phyloP scores from a whole-genome alignment of 2,329 filamentous ascomycete species.

The Cladophialophora bantiana region DNA sequence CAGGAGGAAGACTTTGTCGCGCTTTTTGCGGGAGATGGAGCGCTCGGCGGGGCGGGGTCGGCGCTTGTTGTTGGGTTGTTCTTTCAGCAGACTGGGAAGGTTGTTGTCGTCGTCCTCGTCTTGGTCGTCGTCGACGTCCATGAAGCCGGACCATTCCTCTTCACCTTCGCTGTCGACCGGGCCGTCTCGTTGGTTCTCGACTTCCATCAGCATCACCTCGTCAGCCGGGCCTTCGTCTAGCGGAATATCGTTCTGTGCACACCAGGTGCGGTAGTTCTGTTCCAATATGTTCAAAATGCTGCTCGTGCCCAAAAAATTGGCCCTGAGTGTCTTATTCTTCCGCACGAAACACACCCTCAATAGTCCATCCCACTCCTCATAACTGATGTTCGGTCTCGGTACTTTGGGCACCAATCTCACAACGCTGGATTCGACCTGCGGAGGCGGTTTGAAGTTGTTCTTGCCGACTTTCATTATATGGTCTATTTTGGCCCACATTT shows the following conservation, averaged over 20 bases:
- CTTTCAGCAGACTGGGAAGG: conserved; percentile 83
- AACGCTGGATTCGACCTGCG: conserved; percentile 88
- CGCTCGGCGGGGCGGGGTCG: conserved; percentile 48
- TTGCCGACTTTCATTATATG: conserved; percentile 90
- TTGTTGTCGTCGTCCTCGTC: conserved; percentile 69
- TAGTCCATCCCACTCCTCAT: conserved; percentile 94
- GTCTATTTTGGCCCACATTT: conserved; percentile 81
- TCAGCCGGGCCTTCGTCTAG: conserved; percentile 70
- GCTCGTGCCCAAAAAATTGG: conserved; percentile 79
- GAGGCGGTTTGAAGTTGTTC: conserved; percentile 96
- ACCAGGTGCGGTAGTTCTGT: conserved; percentile 88
- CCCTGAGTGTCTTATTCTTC: conserved; percentile 88
- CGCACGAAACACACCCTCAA: conserved; percentile 81
- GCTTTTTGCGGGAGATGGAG: conserved; percentile 69
- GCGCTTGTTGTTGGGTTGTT: conserved; percentile 52
- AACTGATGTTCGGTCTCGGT: conserved; percentile 84
- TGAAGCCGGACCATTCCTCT: conserved; percentile 52
- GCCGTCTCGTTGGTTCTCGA: conserved; percentile 44
- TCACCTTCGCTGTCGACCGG: conserved; percentile 44
- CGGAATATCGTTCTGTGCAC: conserved; percentile 80
- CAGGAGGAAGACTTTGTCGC: conserved; percentile 78
- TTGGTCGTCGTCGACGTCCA: conserved; percentile 55
- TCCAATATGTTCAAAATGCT: conserved; percentile 84
- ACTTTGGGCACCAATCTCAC: conserved; percentile 88
- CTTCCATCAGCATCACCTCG: conserved; percentile 47